Evolutionary conservation across 345 rosid species (phyloP), one percentile per base, ranked within the genome.

Genomic region (Bretschneidera sinensis): DNA sequence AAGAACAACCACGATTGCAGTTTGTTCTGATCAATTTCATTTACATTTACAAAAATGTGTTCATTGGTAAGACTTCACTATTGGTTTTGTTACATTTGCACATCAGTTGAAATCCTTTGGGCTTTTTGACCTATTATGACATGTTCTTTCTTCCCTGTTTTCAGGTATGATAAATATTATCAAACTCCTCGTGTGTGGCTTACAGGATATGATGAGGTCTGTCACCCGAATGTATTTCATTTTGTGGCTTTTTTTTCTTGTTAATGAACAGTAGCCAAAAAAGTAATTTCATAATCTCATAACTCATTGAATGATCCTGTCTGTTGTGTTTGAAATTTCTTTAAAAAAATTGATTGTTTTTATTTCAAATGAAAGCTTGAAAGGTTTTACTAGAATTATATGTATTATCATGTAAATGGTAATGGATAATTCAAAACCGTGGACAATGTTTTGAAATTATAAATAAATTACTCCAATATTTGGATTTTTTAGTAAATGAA

Each of bases 151-250:
- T 62, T 71, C 17, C 2, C 57, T 54, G 22, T 54, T 62, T 79
- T 54, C 78, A 92, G 98, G 74, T 89, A 86, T 70, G 96, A 89
- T 57, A 86, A 89, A 69, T 89, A 88, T 74, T 89, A 92, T 72
- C 95, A 92, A 79, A 92, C 91, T 59, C 97, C 97, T 47, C 90
- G 95, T 57, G 96, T 92, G 51, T 92, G 92, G 92, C 85, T 89
- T 63, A 89, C 95, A 64, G 96, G 96, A 66, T 86, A 92, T 71
- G 96, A 89, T 61, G 96, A 89, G 92, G 98, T 86, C 34, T 56
- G 81, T 67, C 54, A 66, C 65, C 15, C 1, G 1, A 7, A 39
- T 39, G 15, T 14, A 39, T 39, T 39, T 2, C 4, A 5, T 14
- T 39, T 39, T 39, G 45, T 11, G 11, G 45, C 6, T 14, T 39